Conservation (phyloP, 2,329 filamentous ascomycete genomes). For the Stromatinia cepivora region DNA sequence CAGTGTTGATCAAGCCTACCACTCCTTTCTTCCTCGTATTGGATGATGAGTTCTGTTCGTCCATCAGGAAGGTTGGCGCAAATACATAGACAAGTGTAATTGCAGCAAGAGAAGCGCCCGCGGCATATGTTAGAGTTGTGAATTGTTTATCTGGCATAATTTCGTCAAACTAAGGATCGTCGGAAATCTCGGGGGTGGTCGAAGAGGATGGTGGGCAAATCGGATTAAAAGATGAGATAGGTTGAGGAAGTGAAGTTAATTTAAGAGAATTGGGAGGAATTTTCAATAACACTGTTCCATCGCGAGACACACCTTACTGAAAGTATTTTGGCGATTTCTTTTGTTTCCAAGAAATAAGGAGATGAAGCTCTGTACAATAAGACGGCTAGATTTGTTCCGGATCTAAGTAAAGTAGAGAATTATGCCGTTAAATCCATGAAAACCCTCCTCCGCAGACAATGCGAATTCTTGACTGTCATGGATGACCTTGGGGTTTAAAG, state of each 20-base stretch:
- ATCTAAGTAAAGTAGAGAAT: not conserved
- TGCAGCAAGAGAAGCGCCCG: conserved; percentile 90
- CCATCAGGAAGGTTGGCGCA: conserved; percentile 93
- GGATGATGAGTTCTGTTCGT: conserved; percentile 64
- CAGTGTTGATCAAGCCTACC: conserved; percentile 84
- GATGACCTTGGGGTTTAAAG: not conserved
- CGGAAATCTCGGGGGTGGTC: conserved; percentile 3
- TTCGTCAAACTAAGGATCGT: conserved; percentile 21
- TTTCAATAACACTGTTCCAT: conserved; percentile 17
- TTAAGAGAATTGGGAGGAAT: not conserved
- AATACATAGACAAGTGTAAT: conserved; percentile 97
- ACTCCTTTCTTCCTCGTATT: conserved; percentile 73
- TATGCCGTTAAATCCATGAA: conserved; percentile 1
- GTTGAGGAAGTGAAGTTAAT: conserved; percentile 5
- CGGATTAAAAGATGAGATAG: conserved; percentile 7
- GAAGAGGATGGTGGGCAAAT: conserved; percentile 21
- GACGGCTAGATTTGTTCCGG: conserved; percentile 9
- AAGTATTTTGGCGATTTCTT: not conserved
- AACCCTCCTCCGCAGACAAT: not conserved
- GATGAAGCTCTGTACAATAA: not conserved
- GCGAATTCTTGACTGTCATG: not conserved
- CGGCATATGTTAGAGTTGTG: conserved; percentile 88
- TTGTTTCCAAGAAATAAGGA: conserved; percentile 12
- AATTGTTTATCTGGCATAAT: conserved; percentile 79
- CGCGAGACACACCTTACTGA: conserved; percentile 18